Conservation (phyloP, 2,329 filamentous ascomycete species). For the Leptographium wingfieldii region DNA sequence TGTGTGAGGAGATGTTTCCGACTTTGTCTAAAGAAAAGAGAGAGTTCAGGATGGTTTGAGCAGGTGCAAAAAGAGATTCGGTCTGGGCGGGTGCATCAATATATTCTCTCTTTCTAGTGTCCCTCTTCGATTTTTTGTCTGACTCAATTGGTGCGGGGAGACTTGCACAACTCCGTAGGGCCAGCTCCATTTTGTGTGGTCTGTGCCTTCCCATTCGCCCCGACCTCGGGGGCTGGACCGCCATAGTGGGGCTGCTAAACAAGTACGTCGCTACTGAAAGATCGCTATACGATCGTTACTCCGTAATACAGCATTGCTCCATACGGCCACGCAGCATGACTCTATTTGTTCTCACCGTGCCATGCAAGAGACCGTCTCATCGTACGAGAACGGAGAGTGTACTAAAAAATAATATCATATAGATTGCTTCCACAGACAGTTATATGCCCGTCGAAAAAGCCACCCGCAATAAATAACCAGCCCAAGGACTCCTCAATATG, state of each 20-base stretch:
- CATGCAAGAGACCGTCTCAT: not conserved
- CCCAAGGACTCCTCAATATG: not conserved
- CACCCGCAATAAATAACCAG: not conserved
- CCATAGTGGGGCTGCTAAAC: not conserved
- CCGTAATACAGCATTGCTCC: not conserved
- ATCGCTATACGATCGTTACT: not conserved
- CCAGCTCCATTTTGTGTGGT: constrained; percentile 1
- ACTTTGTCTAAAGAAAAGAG: not conserved
- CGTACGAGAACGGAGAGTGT: not conserved
- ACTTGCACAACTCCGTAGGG: constrained; percentile 10
- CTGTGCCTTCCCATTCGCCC: not conserved
- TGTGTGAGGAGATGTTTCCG: constrained; percentile 14
- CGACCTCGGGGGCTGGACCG: constrained; percentile 1
- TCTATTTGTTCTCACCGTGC: not conserved
- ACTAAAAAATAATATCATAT: not conserved
- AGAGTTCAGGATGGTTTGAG: not conserved
- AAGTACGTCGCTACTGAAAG: not conserved
- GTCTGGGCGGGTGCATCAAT: constrained; percentile 2
- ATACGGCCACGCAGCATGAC: not conserved
- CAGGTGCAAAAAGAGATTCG: not conserved
- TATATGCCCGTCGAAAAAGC: not conserved
- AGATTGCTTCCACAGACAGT: not conserved
- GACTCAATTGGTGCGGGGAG: constrained; percentile 10
- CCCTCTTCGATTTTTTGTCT: constrained; percentile 1
- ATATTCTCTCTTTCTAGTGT: not conserved